Conservation (phyloP, 441 rosid genomes). For the Macaranga tanarius region DNA sequence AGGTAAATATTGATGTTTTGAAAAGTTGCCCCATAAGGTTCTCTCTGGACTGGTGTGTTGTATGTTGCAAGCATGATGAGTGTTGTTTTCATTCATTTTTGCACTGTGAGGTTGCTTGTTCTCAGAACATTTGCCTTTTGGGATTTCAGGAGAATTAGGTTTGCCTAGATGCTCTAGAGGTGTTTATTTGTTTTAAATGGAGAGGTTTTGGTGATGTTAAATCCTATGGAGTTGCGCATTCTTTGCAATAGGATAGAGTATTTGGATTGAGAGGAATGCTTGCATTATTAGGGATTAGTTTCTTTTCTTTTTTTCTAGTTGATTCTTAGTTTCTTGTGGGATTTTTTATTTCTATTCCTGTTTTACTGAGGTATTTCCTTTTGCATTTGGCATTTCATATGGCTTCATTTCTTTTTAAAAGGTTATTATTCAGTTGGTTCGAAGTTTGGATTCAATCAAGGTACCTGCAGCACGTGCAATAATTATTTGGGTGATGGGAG, state of each 20-base stretch:
- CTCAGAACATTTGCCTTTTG: background rate
- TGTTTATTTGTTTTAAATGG: background rate
- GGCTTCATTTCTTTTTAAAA: slow-evolving; percentile 29
- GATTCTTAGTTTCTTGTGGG: background rate
- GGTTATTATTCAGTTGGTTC: slow-evolving; percentile 79
- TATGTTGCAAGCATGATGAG: background rate
- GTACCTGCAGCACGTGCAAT: slow-evolving; percentile 87
- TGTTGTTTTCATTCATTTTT: background rate
- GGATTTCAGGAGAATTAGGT: background rate
- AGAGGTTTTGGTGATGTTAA: background rate
- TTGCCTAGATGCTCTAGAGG: background rate
- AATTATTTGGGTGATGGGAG: slow-evolving; percentile 93
- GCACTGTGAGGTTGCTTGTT: background rate
- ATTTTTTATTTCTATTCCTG: background rate
- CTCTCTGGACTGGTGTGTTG: background rate
- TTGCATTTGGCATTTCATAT: slow-evolving; percentile 9
- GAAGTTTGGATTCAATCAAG: slow-evolving; percentile 78
- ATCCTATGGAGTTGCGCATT: background rate
- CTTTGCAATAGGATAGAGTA: background rate
- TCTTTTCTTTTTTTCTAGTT: background rate
- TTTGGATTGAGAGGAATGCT: background rate
- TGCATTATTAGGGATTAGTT: background rate
- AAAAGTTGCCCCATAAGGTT: background rate
- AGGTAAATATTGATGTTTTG: background rate
- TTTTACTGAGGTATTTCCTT: background rate